Conservation (phyloP, 202 grass and related monocot genomes). For the Cymbopogon flexuosus region DNA sequence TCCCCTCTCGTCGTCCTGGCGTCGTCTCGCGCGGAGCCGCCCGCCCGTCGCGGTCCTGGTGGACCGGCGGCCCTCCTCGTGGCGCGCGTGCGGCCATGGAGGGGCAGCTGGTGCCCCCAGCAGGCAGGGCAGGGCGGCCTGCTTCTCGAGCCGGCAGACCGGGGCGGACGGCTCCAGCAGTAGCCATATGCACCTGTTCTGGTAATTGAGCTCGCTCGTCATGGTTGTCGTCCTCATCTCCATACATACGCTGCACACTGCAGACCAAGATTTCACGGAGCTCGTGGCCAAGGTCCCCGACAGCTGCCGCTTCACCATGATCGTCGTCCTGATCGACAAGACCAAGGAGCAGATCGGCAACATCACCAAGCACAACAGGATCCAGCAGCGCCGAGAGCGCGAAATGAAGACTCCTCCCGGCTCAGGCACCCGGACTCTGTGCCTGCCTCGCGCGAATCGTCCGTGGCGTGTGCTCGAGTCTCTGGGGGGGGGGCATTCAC, state of each 20-base stretch:
- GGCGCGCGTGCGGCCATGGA: no score
- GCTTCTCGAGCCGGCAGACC: no score
- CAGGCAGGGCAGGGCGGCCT: no score
- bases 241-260: neutral
- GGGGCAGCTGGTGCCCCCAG: no score
- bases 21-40: no score
- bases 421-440: neutral
- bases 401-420: slow-evolving; percentile 35
- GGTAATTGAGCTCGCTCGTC: neutral
- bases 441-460: slow-evolving; percentile 40
- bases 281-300: no score
- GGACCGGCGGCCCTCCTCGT: no score
- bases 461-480: slow-evolving; percentile 36
- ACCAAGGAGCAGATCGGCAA: slow-evolving; percentile 31
- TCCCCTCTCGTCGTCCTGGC: no score
- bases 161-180: no score
- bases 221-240: neutral
- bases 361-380: slow-evolving; percentile 46
- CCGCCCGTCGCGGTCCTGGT: no score
- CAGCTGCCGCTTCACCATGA: no score
- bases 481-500: slow-evolving; percentile 27
- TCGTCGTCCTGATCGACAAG: no score
- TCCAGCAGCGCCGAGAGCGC: slow-evolving; percentile 23
- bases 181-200: neutral
- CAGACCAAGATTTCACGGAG: slow-evolving; percentile 33